phyloP scores from a whole-genome alignment of 805 yeast species.

The Candida nemodendra region DNA sequence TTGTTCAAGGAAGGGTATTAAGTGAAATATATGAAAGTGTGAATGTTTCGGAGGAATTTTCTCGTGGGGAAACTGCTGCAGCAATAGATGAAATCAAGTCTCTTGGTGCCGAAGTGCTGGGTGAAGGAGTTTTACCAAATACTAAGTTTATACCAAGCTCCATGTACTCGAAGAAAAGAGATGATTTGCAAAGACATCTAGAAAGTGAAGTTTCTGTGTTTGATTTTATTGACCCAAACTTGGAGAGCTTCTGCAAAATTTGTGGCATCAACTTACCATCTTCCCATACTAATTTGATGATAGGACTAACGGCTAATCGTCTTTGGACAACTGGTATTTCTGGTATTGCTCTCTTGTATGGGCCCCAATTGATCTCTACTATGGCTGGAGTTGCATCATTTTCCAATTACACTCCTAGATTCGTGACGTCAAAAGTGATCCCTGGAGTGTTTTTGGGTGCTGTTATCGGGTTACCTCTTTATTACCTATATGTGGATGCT shows the following conservation, averaged over 20 bases:
- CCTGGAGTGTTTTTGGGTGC: slow-evolving; percentile 32
- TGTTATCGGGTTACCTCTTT: slow-evolving; percentile 36
- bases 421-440: slow-evolving; percentile 26
- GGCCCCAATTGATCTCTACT: slow-evolving; percentile 29
- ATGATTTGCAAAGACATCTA: slow-evolving; percentile 56
- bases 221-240: slow-evolving; percentile 81
- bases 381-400: slow-evolving; percentile 32
- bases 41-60: slow-evolving; percentile 60
- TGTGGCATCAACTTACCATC: slow-evolving; percentile 38
- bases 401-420: slow-evolving; percentile 26
- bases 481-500: slow-evolving; percentile 70
- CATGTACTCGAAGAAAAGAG: slow-evolving; percentile 80
- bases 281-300: slow-evolving; percentile 30
- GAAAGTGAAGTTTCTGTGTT: slow-evolving; percentile 56
- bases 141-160: slow-evolving; percentile 65
- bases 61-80: slow-evolving; percentile 56
- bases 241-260: slow-evolving; percentile 51
- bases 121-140: slow-evolving; percentile 57
- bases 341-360: slow-evolving; percentile 27
- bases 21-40: slow-evolving; percentile 66
- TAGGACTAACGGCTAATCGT: slow-evolving; percentile 21
- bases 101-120: slow-evolving; percentile 64
- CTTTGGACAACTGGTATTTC: slow-evolving; percentile 30
- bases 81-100: slow-evolving; percentile 62
- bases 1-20: slow-evolving; percentile 67